phyloP scores from a whole-genome alignment of 345 rosid species.

The Eucalyptus dawsonii region DNA sequence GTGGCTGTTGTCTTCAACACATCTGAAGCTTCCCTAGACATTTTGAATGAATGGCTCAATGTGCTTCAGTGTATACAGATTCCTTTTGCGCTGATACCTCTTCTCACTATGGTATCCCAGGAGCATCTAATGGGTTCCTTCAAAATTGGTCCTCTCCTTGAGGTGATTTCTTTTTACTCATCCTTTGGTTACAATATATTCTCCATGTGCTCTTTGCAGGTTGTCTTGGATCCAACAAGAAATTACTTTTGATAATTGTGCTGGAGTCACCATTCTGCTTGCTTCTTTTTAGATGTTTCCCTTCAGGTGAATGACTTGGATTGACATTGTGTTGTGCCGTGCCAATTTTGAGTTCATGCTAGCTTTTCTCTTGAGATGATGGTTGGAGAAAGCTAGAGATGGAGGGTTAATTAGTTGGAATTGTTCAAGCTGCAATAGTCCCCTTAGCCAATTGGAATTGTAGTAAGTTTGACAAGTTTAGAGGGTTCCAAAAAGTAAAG shows the following conservation, averaged over 20 bases:
- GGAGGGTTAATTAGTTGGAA: neutral
- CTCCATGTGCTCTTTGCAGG: neutral
- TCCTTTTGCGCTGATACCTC: slow-evolving; percentile 90
- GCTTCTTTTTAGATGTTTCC: neutral
- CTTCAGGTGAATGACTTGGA: neutral
- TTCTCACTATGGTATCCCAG: slow-evolving; percentile 77
- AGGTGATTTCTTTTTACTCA: slow-evolving; percentile 22
- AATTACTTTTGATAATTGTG: neutral
- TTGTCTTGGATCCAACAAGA: neutral
- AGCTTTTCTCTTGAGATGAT: neutral
- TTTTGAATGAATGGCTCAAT: slow-evolving; percentile 92
- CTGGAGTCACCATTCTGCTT: neutral
- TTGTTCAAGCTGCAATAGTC: neutral
- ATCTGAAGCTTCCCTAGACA: slow-evolving; percentile 74
- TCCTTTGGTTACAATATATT: neutral
- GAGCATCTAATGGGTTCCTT: slow-evolving; percentile 81
- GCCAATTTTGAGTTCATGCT: neutral
- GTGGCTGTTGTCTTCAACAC: slow-evolving; percentile 68
- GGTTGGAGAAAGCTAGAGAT: neutral
- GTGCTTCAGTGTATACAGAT: slow-evolving; percentile 95
- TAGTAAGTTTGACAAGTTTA: neutral
- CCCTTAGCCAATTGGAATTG: neutral
- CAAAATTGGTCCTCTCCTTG: slow-evolving; percentile 56
- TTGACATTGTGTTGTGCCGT: neutral
- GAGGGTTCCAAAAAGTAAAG: neutral